phyloP scores from a whole-genome alignment of 2,329 filamentous ascomycete genomes.

The Penicillium aurantiogriseum region DNA sequence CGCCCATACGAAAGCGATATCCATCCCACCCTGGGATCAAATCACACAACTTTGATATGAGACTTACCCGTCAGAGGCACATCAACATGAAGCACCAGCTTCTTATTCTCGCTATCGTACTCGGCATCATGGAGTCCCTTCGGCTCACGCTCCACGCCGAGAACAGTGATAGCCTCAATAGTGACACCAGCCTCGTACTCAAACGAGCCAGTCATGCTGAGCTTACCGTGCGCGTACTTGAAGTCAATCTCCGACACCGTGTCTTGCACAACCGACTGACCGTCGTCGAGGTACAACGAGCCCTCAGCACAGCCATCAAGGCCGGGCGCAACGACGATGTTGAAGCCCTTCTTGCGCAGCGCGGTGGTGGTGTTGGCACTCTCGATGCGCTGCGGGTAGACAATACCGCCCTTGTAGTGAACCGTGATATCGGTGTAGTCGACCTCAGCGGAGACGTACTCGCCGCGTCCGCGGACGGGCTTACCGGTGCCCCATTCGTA shows the following conservation, averaged over 20 bases:
- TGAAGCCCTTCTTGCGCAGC: slow-evolving; percentile 62
- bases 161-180: slow-evolving; percentile 33
- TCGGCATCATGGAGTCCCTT: slow-evolving; percentile 7
- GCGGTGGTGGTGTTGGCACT: slow-evolving; percentile 61
- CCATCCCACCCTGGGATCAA: neutral
- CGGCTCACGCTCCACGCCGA: slow-evolving; percentile 19
- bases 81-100: slow-evolving; percentile 17
- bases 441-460: slow-evolving; percentile 46
- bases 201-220: slow-evolving; percentile 29
- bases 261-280: slow-evolving; percentile 61
- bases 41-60: neutral
- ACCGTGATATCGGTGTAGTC: slow-evolving; percentile 58
- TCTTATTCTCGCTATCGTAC: slow-evolving; percentile 15
- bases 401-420: slow-evolving; percentile 59
- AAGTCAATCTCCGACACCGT: slow-evolving; percentile 59
- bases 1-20: neutral
- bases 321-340: slow-evolving; percentile 66
- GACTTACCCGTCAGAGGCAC: slow-evolving; percentile 10
- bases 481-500: slow-evolving; percentile 59
- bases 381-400: slow-evolving; percentile 55
- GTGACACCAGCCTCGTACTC: slow-evolving; percentile 23
- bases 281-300: slow-evolving; percentile 73
- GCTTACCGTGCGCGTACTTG: slow-evolving; percentile 52
- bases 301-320: slow-evolving; percentile 63
- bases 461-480: slow-evolving; percentile 47